Evolutionary conservation across 169 alveolate genomes (phyloP), one percentile per base, ranked within the genome.

Genomic region (Cryptosporidium felis): DNA sequence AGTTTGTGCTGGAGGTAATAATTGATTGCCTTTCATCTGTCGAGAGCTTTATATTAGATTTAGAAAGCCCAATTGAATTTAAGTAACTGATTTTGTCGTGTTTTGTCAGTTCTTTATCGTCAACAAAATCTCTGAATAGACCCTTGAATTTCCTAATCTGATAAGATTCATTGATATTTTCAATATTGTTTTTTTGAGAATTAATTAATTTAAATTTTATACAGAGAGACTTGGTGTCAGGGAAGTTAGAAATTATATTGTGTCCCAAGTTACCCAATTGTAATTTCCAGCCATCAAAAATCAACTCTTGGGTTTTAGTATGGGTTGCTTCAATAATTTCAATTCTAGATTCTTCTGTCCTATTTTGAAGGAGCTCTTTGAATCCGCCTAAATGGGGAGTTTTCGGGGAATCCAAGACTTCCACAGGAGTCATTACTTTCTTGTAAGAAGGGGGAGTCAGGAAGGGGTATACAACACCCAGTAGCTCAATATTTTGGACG

Each of bases 91-190:
- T 28, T 65, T 65, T 65, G 49, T 65, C 81, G 40, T 65, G 59
- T 65, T 65, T 49, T 44, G 46, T 10, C 5, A 65, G 45, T 8
- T 65, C 63, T 8, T 65, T 62, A 36, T 74, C 85, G 14, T 53
- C 60, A 9, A 36, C 56, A 53, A 56, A 40, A 4, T 74, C 59
- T 36, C 38, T 74, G 23, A 74, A 21, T 18, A 74, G 26, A 9
- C 74, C 85, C 21, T 74, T 74, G 56, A 74, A 74, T n/a, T 74
- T 74, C 21, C 85, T 49, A 9, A 74, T 61, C 34, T 74, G 85
- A 38, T 74, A 56, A 34, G 85, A 74, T 14, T 74, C 85, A 30
- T 30, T 65, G 10, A 74, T 53, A 9, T 30, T 36, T 5, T 74
- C 60, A 16, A 74, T 16, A 16, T 74, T 49, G 5, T 74, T 67